Evolutionary conservation across 495 filamentous ascomycete species (phyloP).

Genomic region (Annulohypoxylon bovei): DNA sequence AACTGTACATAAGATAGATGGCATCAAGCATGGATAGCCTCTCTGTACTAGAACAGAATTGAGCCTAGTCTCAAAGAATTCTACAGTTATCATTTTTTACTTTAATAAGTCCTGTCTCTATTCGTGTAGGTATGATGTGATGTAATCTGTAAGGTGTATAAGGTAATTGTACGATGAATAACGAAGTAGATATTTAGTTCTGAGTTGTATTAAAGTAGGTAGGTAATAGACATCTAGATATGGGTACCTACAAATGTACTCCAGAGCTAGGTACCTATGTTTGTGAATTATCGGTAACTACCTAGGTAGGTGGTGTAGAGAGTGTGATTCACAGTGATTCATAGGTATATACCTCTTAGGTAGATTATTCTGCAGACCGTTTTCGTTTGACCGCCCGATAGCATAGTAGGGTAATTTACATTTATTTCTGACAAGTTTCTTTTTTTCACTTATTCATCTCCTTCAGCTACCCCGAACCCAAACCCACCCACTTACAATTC

Average conservation of each 20-base stretch:
- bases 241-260: too few species aligned
- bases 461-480: background rate
- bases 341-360: too few species aligned
- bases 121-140: background rate
- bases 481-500: background rate
- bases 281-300: background rate
- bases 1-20: constrained; percentile 57
- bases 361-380: background rate
- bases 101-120: background rate
- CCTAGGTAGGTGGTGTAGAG: background rate
- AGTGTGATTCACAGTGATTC: background rate
- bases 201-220: background rate
- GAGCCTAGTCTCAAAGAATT: constrained; percentile 36
- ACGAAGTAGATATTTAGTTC: background rate
- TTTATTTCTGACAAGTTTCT: background rate
- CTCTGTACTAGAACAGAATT: constrained; percentile 43
- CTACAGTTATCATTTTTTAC: constrained; percentile 34
- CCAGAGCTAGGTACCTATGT: too few species aligned
- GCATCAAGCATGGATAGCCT: constrained; percentile 31
- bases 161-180: background rate
- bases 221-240: too few species aligned
- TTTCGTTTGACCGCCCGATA: background rate
- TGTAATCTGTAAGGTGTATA: background rate
- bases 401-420: too few species aligned
- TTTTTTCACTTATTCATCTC: background rate